Evolutionary conservation across 257 asterid genomes (phyloP).

Genomic region (Agastache rugosa): DNA sequence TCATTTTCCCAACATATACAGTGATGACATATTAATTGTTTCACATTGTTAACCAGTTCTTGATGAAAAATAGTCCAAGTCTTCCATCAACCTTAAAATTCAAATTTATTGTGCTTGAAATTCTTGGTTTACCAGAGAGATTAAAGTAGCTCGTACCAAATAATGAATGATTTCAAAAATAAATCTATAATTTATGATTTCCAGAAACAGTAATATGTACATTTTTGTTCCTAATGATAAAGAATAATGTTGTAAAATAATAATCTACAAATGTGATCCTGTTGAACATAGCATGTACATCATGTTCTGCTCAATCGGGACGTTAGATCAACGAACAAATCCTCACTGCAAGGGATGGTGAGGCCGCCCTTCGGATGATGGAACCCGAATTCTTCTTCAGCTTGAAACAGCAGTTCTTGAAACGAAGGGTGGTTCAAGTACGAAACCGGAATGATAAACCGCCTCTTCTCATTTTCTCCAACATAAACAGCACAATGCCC

Average conservation of each 20-base stretch:
- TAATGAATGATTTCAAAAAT: too few species aligned
- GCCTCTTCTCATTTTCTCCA: constrained; percentile 41
- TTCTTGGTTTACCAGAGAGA: too few species aligned
- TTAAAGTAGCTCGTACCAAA: too few species aligned
- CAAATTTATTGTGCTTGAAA: too few species aligned
- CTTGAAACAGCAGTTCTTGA: constrained; percentile 2
- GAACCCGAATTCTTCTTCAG: constrained; percentile 22
- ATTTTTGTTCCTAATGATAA: too few species aligned
- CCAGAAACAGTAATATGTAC: too few species aligned
- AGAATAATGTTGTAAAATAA: neutral
- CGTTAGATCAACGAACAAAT: constrained; percentile 24
- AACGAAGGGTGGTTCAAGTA: constrained; percentile 19
- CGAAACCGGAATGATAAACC: constrained; percentile 12
- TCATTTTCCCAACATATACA: too few species aligned
- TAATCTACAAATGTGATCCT: neutral
- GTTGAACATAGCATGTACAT: neutral
- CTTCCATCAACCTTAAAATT: too few species aligned
- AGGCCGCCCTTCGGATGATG: constrained; percentile 35
- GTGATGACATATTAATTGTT: too few species aligned
- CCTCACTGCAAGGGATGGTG: constrained; percentile 32
- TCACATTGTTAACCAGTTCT: too few species aligned
- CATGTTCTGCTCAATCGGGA: constrained; percentile 33
- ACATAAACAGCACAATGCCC: constrained; percentile 50
- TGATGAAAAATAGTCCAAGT: too few species aligned
- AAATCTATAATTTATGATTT: too few species aligned